A percentile compares a stretch with the other conserved stretches of the same genome.
These are phyloP conservation scores for Candida germanica DNA, from an alignment of 805 yeast species.

Conservation along the genomic window DNA sequence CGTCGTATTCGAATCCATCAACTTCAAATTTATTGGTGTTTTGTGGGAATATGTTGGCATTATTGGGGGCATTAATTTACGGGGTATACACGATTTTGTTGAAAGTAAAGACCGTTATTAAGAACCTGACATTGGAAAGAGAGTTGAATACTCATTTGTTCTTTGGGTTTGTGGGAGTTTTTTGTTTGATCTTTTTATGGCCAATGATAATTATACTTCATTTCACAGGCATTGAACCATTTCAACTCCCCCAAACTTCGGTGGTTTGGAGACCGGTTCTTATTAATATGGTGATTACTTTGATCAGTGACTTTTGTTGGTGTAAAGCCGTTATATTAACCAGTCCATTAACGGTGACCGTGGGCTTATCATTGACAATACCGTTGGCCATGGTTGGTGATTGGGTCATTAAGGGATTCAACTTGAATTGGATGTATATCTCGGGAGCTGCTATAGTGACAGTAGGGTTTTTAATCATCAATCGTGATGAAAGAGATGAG, in stretches of 20 bases:
- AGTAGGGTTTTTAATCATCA: conserved; percentile 78
- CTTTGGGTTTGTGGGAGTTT: conserved; percentile 92
- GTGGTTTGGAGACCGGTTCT: conserved; percentile 52
- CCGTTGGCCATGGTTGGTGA: conserved; percentile 96
- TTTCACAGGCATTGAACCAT: conserved; percentile 59
- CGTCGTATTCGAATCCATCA: conserved; percentile 31
- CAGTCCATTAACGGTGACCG: conserved; percentile 92
- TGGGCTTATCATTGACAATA: conserved; percentile 88
- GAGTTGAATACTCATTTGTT: conserved; percentile 81
- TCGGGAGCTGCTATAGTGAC: conserved; percentile 81
- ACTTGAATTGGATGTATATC: conserved; percentile 59
- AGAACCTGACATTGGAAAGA: conserved; percentile 55
- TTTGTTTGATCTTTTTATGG: conserved; percentile 74
- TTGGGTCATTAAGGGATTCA: conserved; percentile 63
- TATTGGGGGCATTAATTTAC: conserved; percentile 83
- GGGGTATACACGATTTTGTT: conserved; percentile 87
- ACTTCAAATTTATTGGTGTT: conserved; percentile 26
- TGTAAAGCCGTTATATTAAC: conserved; percentile 92
- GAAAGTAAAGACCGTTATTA: conserved; percentile 56
- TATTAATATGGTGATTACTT: conserved; percentile 72
- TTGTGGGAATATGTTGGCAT: conserved; percentile 76
- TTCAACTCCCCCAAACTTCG: conserved; percentile 62
- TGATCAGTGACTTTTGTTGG: conserved; percentile 92
- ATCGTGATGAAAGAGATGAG: conserved; percentile 72
- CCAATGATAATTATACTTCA: conserved; percentile 72